Percentiles rank a stretch among this genome's conserved stretches.
Evolutionary conservation across 2,329 filamentous ascomycete genomes (phyloP).

Genomic region (Chaetothyriales sp.): DNA sequence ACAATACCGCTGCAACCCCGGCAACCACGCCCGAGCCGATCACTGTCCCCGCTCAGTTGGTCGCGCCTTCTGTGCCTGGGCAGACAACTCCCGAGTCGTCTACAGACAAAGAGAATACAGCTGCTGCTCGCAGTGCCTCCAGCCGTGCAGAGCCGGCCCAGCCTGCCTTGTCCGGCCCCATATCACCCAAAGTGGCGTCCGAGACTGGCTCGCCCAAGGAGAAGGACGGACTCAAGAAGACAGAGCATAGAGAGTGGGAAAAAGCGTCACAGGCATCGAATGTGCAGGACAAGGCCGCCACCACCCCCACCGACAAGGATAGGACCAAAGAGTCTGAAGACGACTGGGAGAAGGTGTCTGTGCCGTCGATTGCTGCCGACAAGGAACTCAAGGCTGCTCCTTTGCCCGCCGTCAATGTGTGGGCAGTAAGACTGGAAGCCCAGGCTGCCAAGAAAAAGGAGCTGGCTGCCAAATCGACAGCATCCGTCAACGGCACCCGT

Average conservation of each 20-base stretch:
- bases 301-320: slow-evolving; percentile 20
- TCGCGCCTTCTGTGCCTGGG: too few species aligned
- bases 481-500: slow-evolving; percentile 10
- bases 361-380: slow-evolving; percentile 27
- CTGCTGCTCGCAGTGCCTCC: background rate
- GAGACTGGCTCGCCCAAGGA: background rate
- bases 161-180: background rate
- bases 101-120: background rate
- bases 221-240: background rate
- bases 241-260: slow-evolving; percentile 16
- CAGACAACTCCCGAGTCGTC: background rate
- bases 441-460: slow-evolving; percentile 37
- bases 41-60: too few species aligned
- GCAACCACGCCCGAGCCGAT: too few species aligned
- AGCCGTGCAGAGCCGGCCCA: background rate
- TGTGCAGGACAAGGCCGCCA: background rate
- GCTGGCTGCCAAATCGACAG: slow-evolving; percentile 15
- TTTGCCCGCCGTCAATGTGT: slow-evolving; percentile 70
- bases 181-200: background rate
- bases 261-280: slow-evolving; percentile 2
- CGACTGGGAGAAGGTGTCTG: slow-evolving; percentile 45
- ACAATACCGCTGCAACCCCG: too few species aligned
- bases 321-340: slow-evolving; percentile 39
- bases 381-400: slow-evolving; percentile 63
- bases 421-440: slow-evolving; percentile 64